Conservation (phyloP, 164 flowering plant genomes). For the Pachysandra terminalis region DNA sequence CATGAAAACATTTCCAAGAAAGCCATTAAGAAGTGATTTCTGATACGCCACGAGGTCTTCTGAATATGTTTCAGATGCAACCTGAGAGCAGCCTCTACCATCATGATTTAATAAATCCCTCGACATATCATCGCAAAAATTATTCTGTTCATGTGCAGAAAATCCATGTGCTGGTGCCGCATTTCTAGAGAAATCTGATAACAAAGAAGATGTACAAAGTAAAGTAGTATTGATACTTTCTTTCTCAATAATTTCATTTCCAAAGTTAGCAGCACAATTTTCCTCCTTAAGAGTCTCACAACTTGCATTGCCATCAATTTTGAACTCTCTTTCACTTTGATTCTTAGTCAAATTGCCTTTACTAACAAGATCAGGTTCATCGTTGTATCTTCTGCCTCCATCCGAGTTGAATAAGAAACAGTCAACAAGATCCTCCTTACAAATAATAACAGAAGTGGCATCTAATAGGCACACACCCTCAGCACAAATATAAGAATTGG, state of each 20-base stretch:
- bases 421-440: slow-evolving; percentile 61
- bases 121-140: slow-evolving; percentile 27
- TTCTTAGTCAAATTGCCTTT: slow-evolving; percentile 11
- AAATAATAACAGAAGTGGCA: slow-evolving; percentile 50
- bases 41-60: slow-evolving; percentile 33
- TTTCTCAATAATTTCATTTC: slow-evolving; percentile 8
- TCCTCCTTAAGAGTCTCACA: slow-evolving; percentile 12
- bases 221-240: slow-evolving; percentile 13
- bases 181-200: slow-evolving; percentile 18
- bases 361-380: slow-evolving; percentile 12
- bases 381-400: slow-evolving; percentile 5
- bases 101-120: slow-evolving; percentile 8
- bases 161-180: slow-evolving; percentile 14
- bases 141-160: not conserved
- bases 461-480: slow-evolving; percentile 62
- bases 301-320: slow-evolving; percentile 9
- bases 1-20: slow-evolving; percentile 78
- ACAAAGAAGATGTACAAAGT: slow-evolving; percentile 11
- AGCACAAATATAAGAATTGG: slow-evolving; percentile 43
- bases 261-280: slow-evolving; percentile 2
- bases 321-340: slow-evolving; percentile 8
- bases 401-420: slow-evolving; percentile 29
- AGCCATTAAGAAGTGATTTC: slow-evolving; percentile 55
- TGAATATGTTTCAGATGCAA: slow-evolving; percentile 17
- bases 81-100: slow-evolving; percentile 21